Base-by-base conservation (phyloP, 768 basidiomycete species). In the Trametes elegans region DNA sequence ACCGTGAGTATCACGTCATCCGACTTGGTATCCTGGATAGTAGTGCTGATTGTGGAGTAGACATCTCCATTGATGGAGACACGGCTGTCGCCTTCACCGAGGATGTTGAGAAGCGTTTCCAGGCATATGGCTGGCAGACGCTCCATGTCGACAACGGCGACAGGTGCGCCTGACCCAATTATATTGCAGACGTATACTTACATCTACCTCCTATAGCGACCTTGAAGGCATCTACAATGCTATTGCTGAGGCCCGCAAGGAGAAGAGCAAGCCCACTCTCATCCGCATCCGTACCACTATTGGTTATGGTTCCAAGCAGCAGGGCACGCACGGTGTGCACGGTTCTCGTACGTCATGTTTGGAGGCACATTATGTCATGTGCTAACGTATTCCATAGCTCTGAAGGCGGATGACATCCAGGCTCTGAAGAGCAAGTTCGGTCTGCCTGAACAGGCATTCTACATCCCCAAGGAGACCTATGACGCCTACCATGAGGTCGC, bases 51-150 rank as follows among this genome's bases (percentile, higher is more conserved):
- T 56, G 45, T 49, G 41, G 40, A 16, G 29, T 45, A 93, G 90
- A 93, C 71, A 98, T 98, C 71, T 92, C 95, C 60, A 97, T 98
- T 64, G 95, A 98, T 68, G 95, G 95, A 60, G 84, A 93, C 73
- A 98, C 94, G 60, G 83, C 83, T 53, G 80, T 87, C 53, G 89
- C 95, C 16, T 98, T 98, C 79, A 98, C 95, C 38, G 95, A 98
- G 73, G 84, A 97, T 64, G 93, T 96, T 51, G 83, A 81, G 63
- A 84, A 87, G 68, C 85, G 95, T 52, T 97, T 94, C 80, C 74
- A 85, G 68, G 70, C 95, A 2, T 97, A 97, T 72, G 93, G 90
- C 50, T 98, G 95, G 95, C 88, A 97, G 60, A 92, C 95, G 53
- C 82, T 95, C 58, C 82, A 81, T 66, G 90, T 94, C 55, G 77